These are phyloP conservation scores for Yamadazyma takamatsuzukensis DNA, from an alignment of 805 yeast genomes.

Conservation along the genomic window DNA sequence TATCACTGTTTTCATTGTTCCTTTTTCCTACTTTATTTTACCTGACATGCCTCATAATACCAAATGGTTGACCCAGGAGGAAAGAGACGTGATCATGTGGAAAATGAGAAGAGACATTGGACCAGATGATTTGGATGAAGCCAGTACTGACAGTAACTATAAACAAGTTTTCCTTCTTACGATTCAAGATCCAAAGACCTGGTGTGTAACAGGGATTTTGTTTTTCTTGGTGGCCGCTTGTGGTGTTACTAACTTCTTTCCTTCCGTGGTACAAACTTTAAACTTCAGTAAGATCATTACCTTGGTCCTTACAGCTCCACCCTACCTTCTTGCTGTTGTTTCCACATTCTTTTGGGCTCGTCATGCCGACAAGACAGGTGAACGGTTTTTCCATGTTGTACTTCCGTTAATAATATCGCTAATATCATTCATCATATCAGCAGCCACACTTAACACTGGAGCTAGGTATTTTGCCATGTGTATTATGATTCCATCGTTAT, in stretches of 20 bases:
- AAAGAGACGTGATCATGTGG: slow-evolving; percentile 41
- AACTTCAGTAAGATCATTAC: slow-evolving; percentile 49
- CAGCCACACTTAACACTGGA: slow-evolving; percentile 49
- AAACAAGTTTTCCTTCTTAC: slow-evolving; percentile 34
- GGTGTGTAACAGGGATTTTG: slow-evolving; percentile 43
- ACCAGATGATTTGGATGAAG: slow-evolving; percentile 34
- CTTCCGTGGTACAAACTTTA: slow-evolving; percentile 55
- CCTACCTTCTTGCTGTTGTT: slow-evolving; percentile 50
- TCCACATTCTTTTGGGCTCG: slow-evolving; percentile 50
- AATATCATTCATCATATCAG: slow-evolving; percentile 46
- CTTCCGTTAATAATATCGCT: slow-evolving; percentile 41
- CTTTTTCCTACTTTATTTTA: slow-evolving; percentile 43
- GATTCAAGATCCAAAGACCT: slow-evolving; percentile 40
- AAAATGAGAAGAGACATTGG: slow-evolving; percentile 40
- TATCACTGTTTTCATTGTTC: slow-evolving; percentile 44
- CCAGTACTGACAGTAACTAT: slow-evolving; percentile 29
- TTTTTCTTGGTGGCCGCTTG: slow-evolving; percentile 53
- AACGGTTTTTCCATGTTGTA: slow-evolving; percentile 48
- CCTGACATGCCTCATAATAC: slow-evolving; percentile 55
- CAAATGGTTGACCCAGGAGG: slow-evolving; percentile 41
- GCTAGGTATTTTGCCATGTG: slow-evolving; percentile 61
- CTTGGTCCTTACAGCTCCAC: slow-evolving; percentile 57
- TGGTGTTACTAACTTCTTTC: slow-evolving; percentile 61
- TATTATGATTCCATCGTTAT: slow-evolving; percentile 53
- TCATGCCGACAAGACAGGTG: slow-evolving; percentile 55